These are phyloP conservation scores for Tetradesmus obliquus DNA, from an alignment of 139 green algal genomes.

Conservation along the genomic window DNA sequence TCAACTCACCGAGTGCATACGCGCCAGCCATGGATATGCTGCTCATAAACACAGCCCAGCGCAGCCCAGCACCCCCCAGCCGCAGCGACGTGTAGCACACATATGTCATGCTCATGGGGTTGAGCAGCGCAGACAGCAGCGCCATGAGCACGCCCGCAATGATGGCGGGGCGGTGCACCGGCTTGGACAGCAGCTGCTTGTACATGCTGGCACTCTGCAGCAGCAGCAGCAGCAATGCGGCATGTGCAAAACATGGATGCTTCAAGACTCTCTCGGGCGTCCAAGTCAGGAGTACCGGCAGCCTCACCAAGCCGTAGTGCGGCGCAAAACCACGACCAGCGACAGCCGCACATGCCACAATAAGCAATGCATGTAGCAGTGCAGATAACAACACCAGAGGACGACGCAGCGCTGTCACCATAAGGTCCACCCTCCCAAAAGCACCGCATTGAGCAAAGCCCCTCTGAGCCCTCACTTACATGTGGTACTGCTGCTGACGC, in stretches of 20 bases:
- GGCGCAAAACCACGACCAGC: too few species aligned
- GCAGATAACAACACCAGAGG: too few species aligned
- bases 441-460: background rate
- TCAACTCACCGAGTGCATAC: background rate
- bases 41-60: background rate
- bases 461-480: background rate
- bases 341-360: too few species aligned
- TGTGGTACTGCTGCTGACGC: background rate
- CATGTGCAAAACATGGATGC: background rate
- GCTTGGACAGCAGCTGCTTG: background rate
- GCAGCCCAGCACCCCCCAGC: background rate
- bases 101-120: conserved; percentile 8
- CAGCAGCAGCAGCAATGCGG: background rate
- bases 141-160: background rate
- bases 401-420: too few species aligned
- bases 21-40: background rate
- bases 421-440: too few species aligned
- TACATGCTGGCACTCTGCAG: background rate
- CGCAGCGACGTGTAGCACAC: background rate
- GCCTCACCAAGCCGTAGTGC: background rate
- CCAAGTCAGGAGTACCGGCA: background rate
- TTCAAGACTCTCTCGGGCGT: background rate
- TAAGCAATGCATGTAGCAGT: too few species aligned
- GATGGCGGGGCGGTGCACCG: background rate
- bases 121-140: background rate